These are phyloP conservation scores for Gonium pectorale DNA, from an alignment of 139 green algal genomes.

Conservation along the genomic window DNA sequence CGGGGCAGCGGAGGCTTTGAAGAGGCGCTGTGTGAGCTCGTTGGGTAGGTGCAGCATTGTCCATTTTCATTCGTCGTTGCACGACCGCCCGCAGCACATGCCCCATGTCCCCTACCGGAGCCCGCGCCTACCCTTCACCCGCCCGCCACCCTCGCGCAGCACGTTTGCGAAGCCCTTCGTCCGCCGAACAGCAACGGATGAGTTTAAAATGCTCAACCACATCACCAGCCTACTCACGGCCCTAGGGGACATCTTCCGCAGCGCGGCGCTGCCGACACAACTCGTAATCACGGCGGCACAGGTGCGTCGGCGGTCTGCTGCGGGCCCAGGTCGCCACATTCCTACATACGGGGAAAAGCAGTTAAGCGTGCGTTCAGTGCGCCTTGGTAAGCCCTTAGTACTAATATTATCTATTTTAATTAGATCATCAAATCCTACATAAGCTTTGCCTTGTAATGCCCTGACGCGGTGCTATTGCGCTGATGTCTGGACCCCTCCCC, in stretches of 20 bases:
- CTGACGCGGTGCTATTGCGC: too few relatives aligned
- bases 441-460: too few relatives aligned
- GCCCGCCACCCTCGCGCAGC: background rate
- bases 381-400: too few relatives aligned
- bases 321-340: too few relatives aligned
- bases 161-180: conserved; percentile 27
- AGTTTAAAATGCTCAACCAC: conserved; percentile 46
- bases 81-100: conserved; percentile 13
- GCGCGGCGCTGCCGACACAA: background rate
- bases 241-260: conserved; percentile 25
- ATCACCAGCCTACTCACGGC: conserved; percentile 23
- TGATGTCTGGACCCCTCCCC: too few relatives aligned
- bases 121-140: background rate
- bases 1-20: conserved; percentile 36
- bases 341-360: too few relatives aligned
- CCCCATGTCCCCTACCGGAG: too few relatives aligned
- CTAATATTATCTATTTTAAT: too few relatives aligned
- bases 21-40: conserved; percentile 45
- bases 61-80: background rate
- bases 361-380: too few relatives aligned
- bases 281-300: background rate
- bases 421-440: too few relatives aligned
- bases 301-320: too few relatives aligned
- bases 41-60: conserved; percentile 46
- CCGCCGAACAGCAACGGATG: conserved; percentile 25